Conservation (phyloP, 108 stramenopile species). For the Hondaea fermentalgiana region DNA sequence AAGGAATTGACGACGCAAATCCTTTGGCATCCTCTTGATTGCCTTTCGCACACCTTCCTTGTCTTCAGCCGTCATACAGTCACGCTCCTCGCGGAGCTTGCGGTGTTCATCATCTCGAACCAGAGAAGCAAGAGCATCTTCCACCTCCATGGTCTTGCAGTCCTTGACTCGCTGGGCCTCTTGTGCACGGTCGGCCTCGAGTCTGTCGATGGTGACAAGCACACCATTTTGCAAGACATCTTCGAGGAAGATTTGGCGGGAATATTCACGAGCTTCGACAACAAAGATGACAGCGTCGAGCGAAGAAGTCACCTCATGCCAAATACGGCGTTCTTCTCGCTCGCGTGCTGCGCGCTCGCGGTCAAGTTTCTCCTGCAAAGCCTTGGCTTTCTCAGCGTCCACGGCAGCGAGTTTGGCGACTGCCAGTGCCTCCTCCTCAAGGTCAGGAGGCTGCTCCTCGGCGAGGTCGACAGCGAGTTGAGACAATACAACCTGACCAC, state of each 20-base stretch:
- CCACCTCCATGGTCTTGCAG: not conserved
- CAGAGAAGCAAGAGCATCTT: not conserved
- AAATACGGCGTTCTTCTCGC: not conserved
- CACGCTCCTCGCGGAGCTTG: not conserved
- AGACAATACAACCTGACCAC: not conserved
- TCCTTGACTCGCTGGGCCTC: not conserved
- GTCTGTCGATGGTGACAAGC: not conserved
- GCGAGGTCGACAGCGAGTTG: not conserved
- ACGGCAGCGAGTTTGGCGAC: not conserved
- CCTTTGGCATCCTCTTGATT: not conserved
- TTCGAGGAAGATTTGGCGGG: not conserved
- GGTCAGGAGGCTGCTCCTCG: not conserved
- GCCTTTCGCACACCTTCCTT: not conserved
- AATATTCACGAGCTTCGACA: not conserved
- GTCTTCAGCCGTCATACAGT: not conserved
- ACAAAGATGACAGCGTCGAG: not conserved
- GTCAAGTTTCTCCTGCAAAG: not conserved
- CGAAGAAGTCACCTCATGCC: not conserved
- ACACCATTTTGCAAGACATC: not conserved
- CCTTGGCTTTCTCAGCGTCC: not conserved
- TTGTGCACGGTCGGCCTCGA: not conserved
- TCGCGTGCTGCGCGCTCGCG: not conserved
- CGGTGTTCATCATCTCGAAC: not conserved
- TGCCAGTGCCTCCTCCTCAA: not conserved
- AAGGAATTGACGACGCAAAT: not conserved